Evolutionary conservation across 2,329 filamentous ascomycete species (phyloP).

Genomic region (Aspergillus sp.): DNA sequence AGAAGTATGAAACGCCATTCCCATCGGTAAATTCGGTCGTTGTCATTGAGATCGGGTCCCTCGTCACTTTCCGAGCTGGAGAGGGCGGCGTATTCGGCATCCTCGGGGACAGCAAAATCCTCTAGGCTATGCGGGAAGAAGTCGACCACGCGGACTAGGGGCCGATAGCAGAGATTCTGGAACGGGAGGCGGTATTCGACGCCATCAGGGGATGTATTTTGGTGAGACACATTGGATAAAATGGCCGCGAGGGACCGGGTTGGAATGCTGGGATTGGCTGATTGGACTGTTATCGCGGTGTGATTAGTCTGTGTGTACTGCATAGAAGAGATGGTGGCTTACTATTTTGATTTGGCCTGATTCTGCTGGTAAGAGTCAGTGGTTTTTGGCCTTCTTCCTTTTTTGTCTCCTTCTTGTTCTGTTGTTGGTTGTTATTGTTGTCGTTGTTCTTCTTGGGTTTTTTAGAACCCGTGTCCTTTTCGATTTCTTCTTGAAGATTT

Average conservation of each 20-base stretch:
- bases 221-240: slow-evolving; percentile 41
- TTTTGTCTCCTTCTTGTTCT: slow-evolving; percentile 23
- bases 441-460: slow-evolving; percentile 28
- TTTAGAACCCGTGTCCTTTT: slow-evolving; percentile 9
- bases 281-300: slow-evolving; percentile 39
- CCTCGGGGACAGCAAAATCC: slow-evolving; percentile 60
- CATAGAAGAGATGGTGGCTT: slow-evolving; percentile 12
- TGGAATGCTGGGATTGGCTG: slow-evolving; percentile 39
- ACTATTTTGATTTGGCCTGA: slow-evolving; percentile 40
- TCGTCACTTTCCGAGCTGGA: slow-evolving; percentile 32
- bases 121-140: slow-evolving; percentile 67
- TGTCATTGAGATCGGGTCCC: slow-evolving; percentile 26
- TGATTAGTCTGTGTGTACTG: background rate
- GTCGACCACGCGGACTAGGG: slow-evolving; percentile 72
- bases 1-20: slow-evolving; percentile 80
- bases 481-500: slow-evolving; percentile 30
- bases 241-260: slow-evolving; percentile 44
- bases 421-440: slow-evolving; percentile 23
- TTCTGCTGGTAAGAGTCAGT: slow-evolving; percentile 18
- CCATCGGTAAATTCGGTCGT: slow-evolving; percentile 48
- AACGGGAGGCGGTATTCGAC: slow-evolving; percentile 60
- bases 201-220: slow-evolving; percentile 42
- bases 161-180: slow-evolving; percentile 65
- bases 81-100: slow-evolving; percentile 48
- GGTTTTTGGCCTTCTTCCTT: slow-evolving; percentile 25